Conservation (phyloP, 768 basidiomycete species). For the Porphyrellus cyaneotinctus region DNA sequence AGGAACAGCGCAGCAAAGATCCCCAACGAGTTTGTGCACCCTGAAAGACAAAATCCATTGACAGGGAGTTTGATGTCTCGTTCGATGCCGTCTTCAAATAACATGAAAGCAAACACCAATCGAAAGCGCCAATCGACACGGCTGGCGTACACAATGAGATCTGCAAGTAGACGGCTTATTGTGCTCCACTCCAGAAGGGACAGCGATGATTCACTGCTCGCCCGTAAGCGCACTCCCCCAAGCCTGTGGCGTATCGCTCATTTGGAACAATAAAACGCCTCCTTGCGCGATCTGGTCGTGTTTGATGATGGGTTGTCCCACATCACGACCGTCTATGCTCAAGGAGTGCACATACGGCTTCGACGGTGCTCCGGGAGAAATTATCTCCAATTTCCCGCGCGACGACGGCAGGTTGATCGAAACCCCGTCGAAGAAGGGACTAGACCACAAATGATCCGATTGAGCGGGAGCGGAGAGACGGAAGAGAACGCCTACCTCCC, state of each 20-base stretch:
- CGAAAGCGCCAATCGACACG: too few relatives aligned
- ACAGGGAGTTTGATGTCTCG: too few relatives aligned
- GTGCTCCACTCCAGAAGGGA: too few relatives aligned
- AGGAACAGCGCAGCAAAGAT: too few relatives aligned
- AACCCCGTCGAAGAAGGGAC: constrained; percentile 53
- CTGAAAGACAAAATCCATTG: too few relatives aligned
- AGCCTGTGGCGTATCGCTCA: constrained; percentile 48
- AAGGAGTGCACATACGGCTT: constrained; percentile 61
- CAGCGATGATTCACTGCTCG: not conserved
- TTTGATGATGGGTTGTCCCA: constrained; percentile 46
- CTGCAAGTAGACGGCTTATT: too few relatives aligned
- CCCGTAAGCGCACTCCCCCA: constrained; percentile 34
- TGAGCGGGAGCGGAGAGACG: not conserved
- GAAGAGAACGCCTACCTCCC: constrained; percentile 49
- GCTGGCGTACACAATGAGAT: too few relatives aligned
- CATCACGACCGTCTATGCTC: constrained; percentile 46
- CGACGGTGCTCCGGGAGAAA: constrained; percentile 51
- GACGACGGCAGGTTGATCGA: constrained; percentile 50
- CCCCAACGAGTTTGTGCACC: too few relatives aligned
- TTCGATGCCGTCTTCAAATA: too few relatives aligned
- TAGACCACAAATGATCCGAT: constrained; percentile 1
- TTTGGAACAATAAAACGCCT: constrained; percentile 57
- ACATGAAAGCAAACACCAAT: too few relatives aligned
- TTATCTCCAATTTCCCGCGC: constrained; percentile 42
- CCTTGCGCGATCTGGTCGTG: constrained; percentile 62